phyloP scores from a whole-genome alignment of 2,329 filamentous ascomycete species.

The Chaetomiaceae sp. region DNA sequence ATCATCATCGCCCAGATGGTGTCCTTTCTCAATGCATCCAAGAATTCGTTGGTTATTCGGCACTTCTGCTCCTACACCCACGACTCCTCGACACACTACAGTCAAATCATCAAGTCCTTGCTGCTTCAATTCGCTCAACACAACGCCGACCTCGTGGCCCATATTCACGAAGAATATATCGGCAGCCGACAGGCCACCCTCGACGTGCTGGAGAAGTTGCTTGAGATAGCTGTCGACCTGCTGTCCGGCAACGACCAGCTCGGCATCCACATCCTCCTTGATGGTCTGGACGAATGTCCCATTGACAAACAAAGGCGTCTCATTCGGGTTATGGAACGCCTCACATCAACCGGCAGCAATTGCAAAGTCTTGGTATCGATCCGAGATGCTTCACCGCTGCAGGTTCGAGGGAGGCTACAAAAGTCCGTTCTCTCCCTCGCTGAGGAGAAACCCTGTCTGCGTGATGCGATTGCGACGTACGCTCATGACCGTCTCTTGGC shows the following conservation, averaged over 20 bases:
- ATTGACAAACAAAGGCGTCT: background rate
- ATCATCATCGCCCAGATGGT: background rate
- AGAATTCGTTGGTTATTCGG: background rate
- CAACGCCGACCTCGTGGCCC: background rate
- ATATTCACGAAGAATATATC: background rate
- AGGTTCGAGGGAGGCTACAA: no score
- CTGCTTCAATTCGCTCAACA: background rate
- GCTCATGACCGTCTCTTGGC: no score
- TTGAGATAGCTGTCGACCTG: no score
- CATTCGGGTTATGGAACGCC: background rate
- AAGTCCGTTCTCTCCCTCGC: no score
- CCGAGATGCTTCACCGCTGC: background rate
- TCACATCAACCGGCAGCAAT: background rate
- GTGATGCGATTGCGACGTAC: no score
- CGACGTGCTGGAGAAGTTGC: background rate
- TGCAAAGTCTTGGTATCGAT: conserved; percentile 1
- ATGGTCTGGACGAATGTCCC: background rate
- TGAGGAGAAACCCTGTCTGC: no score
- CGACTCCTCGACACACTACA: background rate
- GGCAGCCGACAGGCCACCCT: background rate
- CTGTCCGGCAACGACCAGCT: background rate
- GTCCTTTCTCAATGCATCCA: no score
- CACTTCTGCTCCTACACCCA: background rate
- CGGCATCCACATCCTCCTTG: background rate
- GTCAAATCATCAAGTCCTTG: background rate